Evolutionary conservation across 257 asterid genomes (phyloP), one percentile per base, ranked within the genome.

Genomic region (Verbena officinalis): DNA sequence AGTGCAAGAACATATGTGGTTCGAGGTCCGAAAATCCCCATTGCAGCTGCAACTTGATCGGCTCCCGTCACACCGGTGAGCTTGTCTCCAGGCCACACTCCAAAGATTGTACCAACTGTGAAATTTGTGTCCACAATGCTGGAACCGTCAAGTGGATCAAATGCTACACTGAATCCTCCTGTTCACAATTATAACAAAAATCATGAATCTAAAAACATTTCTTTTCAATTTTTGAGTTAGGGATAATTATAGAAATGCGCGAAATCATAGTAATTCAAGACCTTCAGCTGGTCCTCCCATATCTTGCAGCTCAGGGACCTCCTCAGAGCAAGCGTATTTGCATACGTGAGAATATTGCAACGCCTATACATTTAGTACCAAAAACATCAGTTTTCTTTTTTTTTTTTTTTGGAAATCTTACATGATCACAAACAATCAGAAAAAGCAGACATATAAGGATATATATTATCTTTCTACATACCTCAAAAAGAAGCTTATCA

Each of bases 281-380:
- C 99, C 99, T 88, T 91, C 98, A 23, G 33, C 82, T 0, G 98
- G 96, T 36, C 99, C 99, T 70, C 87, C 96, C 99, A 94, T 94
- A 70, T 94, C 99, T 70, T 94, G 96, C 27, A 94, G 97, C 81
- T 94, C 99, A 0, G 99, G 97, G 58, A 94, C 87, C 80, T 94
- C 99, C 81, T 94, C 99, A 10, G 99, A 94, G 83, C 99, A 94
- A 68, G 97, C 99, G 67, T 90, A 90, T 75, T 94, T 94, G 88
- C 97, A 90, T 80, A 52, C 64, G 69, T 94, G 99, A n/a, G 97
- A 94, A 68, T 94, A 94, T 68, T 80, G 81, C 88, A 90, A 86
- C 51, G 99, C 99, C 99, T 90, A 76, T n/a, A n/a, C n/a, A n/a
- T n/a, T n/a, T n/a, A n/a, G n/a, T n/a, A n/a, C n/a, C n/a, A n/a